A percentile compares a stretch with the other conserved stretches of the same genome.
Evolutionary conservation across 352 stramenopile genomes (phyloP).

Genomic region (Globisporangium acanthophoron): DNA sequence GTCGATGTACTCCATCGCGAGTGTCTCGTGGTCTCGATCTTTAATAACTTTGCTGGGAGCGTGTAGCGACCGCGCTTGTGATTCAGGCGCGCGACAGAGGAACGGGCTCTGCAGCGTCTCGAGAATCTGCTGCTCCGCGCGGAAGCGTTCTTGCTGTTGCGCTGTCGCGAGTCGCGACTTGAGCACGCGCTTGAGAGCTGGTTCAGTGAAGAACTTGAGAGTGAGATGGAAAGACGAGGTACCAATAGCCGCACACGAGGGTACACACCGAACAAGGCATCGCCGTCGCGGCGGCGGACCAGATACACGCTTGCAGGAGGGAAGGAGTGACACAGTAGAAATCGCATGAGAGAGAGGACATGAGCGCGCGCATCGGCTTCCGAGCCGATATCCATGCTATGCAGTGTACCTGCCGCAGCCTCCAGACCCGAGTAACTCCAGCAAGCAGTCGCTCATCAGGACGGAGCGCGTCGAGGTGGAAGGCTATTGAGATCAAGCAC

Average conservation of each 20-base stretch:
- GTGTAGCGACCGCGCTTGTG: not conserved
- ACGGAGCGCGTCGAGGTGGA: no score
- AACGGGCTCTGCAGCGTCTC: conserved; percentile 29
- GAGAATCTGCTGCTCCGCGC: conserved; percentile 47
- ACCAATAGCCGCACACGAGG: no score
- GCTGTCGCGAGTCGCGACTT: conserved; percentile 22
- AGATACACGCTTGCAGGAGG: conserved; percentile 35
- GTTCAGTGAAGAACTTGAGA: not conserved
- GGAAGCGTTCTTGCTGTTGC: conserved; percentile 37
- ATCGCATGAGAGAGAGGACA: not conserved
- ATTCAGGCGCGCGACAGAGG: conserved; percentile 26
- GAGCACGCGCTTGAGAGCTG: conserved; percentile 63
- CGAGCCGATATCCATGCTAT: no score
- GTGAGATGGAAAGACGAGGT: not conserved
- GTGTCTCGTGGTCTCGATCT: conserved; percentile 6
- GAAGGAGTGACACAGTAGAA: not conserved
- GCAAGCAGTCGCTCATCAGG: not conserved
- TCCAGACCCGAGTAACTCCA: conserved; percentile 44
- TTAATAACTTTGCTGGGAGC: conserved; percentile 14
- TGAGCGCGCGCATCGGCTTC: not conserved
- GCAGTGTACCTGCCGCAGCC: conserved; percentile 44
- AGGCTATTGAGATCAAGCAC: no score
- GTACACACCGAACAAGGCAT: conserved; percentile 23
- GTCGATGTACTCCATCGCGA: conserved; percentile 60
- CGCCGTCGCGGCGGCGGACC: conserved; percentile 22